Base-by-base conservation (phyloP, 768 basidiomycete species). In the Termitomyces eurrhizus region DNA sequence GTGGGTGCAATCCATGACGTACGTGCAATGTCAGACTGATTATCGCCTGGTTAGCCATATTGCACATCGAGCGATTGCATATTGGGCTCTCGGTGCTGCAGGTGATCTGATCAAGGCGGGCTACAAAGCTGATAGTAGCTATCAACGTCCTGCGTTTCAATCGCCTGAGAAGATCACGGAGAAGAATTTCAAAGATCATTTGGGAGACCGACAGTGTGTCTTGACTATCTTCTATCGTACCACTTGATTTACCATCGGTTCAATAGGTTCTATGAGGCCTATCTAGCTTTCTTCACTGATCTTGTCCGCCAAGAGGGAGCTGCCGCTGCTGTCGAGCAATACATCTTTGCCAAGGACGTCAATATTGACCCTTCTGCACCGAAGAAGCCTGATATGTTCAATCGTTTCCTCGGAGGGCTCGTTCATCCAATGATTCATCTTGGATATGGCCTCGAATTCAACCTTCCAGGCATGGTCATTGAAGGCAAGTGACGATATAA, bases 381-480 rank as follows among this genome's bases (percentile, higher is more conserved):
- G 26, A 74, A 78, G 29, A 56, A 65, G 21, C 81, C 82, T 8
- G 64, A 68, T 41, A 72, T 75, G 66, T 67, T 89, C n/a, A 77
- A 76, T 42, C 81, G 87, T 18, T 79, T 87, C 66, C 46, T 86
- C 3, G 76, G 77, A 0, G 86, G 85, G 2, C 66, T 87, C 2
- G 16, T 89, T 4, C 89, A 91, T 67, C 86, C 89, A 0, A 61
- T 88, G 52, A 89, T 90, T 52, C 87, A 90, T 65, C 64, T 74
- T 2, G 87, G 85, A 26, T 86, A 84, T 70, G 88, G 87, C 1
- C 71, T 80, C 3, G 89, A 90, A 69, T 89, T 89, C 62, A 74
- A 69, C 14, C 64, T 86, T 35, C 79, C 82, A 3, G 89, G 87
- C 1, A 73, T 88, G 60, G 70, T 83, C 3, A 82, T 82, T 3